Percentiles rank a stretch among this genome's conserved stretches.
Evolutionary conservation across 2,329 filamentous ascomycete species (phyloP).

Genomic region (Drechslera avenae): DNA sequence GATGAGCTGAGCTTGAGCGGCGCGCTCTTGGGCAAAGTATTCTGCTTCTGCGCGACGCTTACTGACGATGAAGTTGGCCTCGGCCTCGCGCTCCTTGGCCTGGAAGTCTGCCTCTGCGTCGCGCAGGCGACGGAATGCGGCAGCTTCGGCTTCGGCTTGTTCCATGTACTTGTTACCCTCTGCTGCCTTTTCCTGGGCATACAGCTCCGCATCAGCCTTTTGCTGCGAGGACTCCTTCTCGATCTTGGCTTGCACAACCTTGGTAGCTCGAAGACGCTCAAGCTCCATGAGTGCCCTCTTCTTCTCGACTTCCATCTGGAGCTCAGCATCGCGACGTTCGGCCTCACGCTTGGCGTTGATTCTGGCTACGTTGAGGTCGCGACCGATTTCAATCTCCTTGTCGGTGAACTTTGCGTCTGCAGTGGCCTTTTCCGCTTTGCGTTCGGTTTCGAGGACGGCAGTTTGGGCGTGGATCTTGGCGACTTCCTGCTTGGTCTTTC

Average conservation of each 20-base stretch:
- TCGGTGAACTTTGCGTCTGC: conserved; percentile 79
- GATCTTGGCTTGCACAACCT: conserved; percentile 79
- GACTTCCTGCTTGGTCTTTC: conserved; percentile 82
- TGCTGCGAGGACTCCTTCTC: conserved; percentile 70
- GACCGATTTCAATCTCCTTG: conserved; percentile 71
- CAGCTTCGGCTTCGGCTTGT: conserved; percentile 64
- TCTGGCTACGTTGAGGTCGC: conserved; percentile 75
- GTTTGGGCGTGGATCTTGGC: conserved; percentile 88
- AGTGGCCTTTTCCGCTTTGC: conserved; percentile 78
- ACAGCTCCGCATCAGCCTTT: conserved; percentile 63
- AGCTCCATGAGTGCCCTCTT: conserved; percentile 80
- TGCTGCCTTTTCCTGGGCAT: conserved; percentile 58
- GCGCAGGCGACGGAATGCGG: conserved; percentile 48
- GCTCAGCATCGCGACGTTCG: conserved; percentile 77
- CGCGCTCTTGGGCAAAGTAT: conserved; percentile 53
- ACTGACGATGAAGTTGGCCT: conserved; percentile 56
- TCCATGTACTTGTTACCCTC: conserved; percentile 63
- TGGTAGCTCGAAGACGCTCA: conserved; percentile 75
- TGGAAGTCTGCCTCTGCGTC: conserved; percentile 53
- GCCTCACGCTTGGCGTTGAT: conserved; percentile 75
- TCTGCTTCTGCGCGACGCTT: conserved; percentile 50
- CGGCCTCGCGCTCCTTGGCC: conserved; percentile 50
- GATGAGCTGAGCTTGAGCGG: conserved; percentile 65
- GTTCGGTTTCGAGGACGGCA: conserved; percentile 81
- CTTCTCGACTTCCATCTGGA: conserved; percentile 77